Percentiles rank a stretch among this genome's conserved stretches.
Conservation (phyloP, 1,284 basidiomycete species). For the Ceratorhiza oryzae-sativae region DNA sequence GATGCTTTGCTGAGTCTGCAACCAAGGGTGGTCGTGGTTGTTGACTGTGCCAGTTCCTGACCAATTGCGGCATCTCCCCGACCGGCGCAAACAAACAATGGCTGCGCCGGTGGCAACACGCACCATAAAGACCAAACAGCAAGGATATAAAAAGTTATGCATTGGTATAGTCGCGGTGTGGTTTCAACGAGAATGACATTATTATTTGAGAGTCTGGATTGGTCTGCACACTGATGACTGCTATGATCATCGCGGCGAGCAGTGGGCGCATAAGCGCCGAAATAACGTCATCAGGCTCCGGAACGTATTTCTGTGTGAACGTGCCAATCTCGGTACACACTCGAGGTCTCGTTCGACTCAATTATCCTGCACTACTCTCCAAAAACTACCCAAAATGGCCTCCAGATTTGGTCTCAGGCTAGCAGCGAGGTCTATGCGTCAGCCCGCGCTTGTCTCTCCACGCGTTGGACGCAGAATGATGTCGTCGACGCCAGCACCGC, state of each 20-base stretch:
- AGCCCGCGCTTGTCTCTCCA: background rate
- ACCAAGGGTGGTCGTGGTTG: background rate
- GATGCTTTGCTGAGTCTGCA: background rate
- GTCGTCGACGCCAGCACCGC: slow-evolving; percentile 14
- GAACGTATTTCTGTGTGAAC: slow-evolving; percentile 33
- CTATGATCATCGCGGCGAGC: too few species aligned
- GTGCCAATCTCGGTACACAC: slow-evolving; percentile 18
- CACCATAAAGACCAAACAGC: background rate
- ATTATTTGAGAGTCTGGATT: too few species aligned
- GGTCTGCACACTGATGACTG: too few species aligned
- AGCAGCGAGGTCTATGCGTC: slow-evolving; percentile 33
- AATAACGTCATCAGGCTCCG: slow-evolving; percentile 20
- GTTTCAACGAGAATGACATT: too few species aligned
- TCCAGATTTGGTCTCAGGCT: slow-evolving; percentile 20
- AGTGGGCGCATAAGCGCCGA: slow-evolving; percentile 24
- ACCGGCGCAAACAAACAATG: background rate
- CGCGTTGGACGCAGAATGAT: slow-evolving; percentile 2
- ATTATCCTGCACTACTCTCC: background rate
- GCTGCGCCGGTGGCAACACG: background rate
- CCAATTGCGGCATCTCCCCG: background rate
- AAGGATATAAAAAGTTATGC: too few species aligned
- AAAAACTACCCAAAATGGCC: slow-evolving; percentile 14
- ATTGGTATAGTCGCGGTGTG: too few species aligned
- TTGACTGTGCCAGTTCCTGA: background rate
- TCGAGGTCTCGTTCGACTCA: background rate